These are phyloP conservation scores for Rhodotorula babjevae DNA, from an alignment of 768 basidiomycete genomes.

Conservation along the genomic window DNA sequence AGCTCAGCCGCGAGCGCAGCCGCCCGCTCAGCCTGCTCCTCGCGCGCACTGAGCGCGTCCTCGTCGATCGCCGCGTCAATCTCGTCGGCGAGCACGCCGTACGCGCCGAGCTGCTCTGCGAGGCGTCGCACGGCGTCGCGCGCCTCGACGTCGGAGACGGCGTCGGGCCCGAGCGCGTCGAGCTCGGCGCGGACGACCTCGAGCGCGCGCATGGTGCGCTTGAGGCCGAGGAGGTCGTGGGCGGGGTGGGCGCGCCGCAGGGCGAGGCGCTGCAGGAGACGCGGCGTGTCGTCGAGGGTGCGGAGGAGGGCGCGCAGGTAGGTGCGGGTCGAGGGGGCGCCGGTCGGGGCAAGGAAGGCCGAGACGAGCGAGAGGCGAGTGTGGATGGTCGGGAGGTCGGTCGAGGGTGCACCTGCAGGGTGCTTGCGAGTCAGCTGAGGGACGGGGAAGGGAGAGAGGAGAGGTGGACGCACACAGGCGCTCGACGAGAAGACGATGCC, in stretches of 20 bases:
- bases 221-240: slow-evolving; percentile 61
- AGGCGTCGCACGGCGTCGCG: slow-evolving; percentile 52
- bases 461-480: slow-evolving; percentile 60
- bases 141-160: not conserved
- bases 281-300: slow-evolving; percentile 63
- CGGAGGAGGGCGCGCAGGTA: slow-evolving; percentile 60
- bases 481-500: slow-evolving; percentile 66
- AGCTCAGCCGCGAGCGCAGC: slow-evolving; percentile 11
- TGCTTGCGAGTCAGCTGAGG: not conserved
- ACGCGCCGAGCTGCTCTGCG: slow-evolving; percentile 52
- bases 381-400: slow-evolving; percentile 58
- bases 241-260: slow-evolving; percentile 62
- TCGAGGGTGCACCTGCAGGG: slow-evolving; percentile 17
- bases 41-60: slow-evolving; percentile 50
- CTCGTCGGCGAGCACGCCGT: slow-evolving; percentile 56
- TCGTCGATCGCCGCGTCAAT: slow-evolving; percentile 50
- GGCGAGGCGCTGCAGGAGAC: slow-evolving; percentile 71
- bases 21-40: slow-evolving; percentile 38
- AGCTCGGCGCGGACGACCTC: slow-evolving; percentile 55
- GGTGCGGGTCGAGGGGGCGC: slow-evolving; percentile 59
- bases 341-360: slow-evolving; percentile 60
- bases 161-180: not conserved
- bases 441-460: slow-evolving; percentile 41
- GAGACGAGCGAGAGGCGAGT: slow-evolving; percentile 71
- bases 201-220: slow-evolving; percentile 62